phyloP scores from a whole-genome alignment of 2,329 filamentous ascomycete genomes.

The Apiospora hydei region DNA sequence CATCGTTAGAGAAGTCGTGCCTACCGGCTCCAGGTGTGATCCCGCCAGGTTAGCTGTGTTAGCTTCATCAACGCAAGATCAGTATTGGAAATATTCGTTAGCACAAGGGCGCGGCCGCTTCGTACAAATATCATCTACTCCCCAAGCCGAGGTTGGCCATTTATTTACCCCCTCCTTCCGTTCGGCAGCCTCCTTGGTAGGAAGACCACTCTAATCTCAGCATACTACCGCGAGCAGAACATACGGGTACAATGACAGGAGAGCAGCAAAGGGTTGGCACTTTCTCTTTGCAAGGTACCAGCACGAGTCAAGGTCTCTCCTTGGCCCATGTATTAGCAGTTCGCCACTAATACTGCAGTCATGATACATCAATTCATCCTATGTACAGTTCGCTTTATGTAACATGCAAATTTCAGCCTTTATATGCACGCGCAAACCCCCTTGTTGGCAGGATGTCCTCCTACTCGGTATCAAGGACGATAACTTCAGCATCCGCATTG shows the following conservation, averaged over 20 bases:
- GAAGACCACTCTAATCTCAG: background rate
- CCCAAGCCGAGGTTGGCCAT: background rate
- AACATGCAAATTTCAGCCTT: background rate
- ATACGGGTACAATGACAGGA: background rate
- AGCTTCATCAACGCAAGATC: background rate
- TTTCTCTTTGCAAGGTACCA: background rate
- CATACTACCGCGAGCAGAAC: background rate
- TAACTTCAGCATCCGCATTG: conserved; percentile 72
- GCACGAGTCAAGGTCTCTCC: background rate
- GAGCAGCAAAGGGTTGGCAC: background rate
- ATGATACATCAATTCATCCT: conserved; percentile 6
- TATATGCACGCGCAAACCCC: background rate
- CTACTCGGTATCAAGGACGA: conserved; percentile 70
- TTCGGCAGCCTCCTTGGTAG: background rate
- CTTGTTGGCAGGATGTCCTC: background rate
- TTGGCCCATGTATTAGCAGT: background rate
- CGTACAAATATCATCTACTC: background rate
- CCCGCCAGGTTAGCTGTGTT: background rate
- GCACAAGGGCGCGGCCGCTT: background rate
- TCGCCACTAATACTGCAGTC: background rate
- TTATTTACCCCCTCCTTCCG: background rate
- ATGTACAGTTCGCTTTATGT: background rate
- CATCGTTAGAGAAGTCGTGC: background rate
- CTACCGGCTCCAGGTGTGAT: background rate
- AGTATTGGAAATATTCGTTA: no score